Evolutionary conservation across 768 basidiomycete genomes (phyloP), one percentile per base, ranked within the genome.

Genomic region (Podaxis mareebaensis): DNA sequence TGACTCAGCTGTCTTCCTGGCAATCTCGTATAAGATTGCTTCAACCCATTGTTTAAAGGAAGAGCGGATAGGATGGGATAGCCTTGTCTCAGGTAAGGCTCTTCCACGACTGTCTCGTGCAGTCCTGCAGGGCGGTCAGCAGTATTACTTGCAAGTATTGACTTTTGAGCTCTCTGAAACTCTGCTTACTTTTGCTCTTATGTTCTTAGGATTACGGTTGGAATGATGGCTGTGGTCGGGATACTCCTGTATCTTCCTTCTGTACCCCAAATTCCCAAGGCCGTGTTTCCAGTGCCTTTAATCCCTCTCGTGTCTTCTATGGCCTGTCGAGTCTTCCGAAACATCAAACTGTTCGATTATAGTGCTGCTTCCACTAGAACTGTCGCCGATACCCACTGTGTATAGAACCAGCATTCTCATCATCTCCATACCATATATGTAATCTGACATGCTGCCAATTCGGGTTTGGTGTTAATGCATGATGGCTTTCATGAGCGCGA

Each of bases 1-100:
- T 54, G 75, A 76, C 56, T 73, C 75, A 1, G 70, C 72, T 17
- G 70, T 79, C 15, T 77, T 76, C 65, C 42, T 79, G 3, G 75
- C 72, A 7, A 75, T 79, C 38, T 75, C 75, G 1, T 75, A 67
- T 44, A 62, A 64, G 52, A 52, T 69, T 64, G 69, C 70, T 64
- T 61, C 64, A 65, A 36, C 55, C 69, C 65, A 64, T 51, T 38
- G 60, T 39, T 13, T 62, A 33, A 42, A 60, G 0, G 67, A 64
- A 11, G 61, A 63, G 22, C 51, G 54, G n/a, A 8, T 60, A 10
- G 52, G 53, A 2, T 60, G 67, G 51, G 66, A 54, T 10, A 64
- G 61, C 4, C 64, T 72, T 17, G 11, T 73, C 1, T 58, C 70
- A 3, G 72, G 71, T 11, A 61, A 66, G 36, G 60, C 58, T 20